phyloP scores from a whole-genome alignment of 768 basidiomycete species.

The Panellus pusillus region DNA sequence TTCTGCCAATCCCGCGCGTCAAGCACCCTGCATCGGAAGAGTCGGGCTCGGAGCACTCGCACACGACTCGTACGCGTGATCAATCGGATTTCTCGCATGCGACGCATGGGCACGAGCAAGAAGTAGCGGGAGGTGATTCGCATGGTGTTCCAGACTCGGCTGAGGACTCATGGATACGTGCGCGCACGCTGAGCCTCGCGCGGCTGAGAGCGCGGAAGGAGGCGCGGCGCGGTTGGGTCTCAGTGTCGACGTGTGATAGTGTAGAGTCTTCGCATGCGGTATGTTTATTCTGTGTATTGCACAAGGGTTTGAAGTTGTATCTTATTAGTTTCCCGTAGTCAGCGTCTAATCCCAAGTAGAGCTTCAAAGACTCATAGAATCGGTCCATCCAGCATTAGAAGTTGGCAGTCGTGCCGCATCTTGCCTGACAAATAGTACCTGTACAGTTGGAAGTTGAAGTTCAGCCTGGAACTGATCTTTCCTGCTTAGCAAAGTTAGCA shows the following conservation, averaged over 20 bases:
- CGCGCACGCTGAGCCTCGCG: slow-evolving; percentile 15
- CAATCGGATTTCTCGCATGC: background rate
- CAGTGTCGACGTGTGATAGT: background rate
- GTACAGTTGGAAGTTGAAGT: too few relatives aligned
- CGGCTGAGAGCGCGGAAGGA: slow-evolving; percentile 16
- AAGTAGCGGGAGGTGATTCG: background rate
- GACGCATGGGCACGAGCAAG: background rate
- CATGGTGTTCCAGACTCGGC: background rate
- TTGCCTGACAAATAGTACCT: too few relatives aligned
- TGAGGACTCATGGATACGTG: slow-evolving; percentile 18
- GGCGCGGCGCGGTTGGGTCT: slow-evolving; percentile 4
- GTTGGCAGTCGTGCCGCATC: too few relatives aligned
- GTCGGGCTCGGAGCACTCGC: too few relatives aligned
- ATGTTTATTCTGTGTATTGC: background rate
- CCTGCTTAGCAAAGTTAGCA: too few relatives aligned
- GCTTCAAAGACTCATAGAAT: too few relatives aligned
- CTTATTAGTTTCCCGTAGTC: too few relatives aligned
- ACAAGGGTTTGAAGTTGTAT: too few relatives aligned
- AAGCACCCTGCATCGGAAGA: background rate
- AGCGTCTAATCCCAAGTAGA: too few relatives aligned
- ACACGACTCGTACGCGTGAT: background rate
- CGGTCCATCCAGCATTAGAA: too few relatives aligned
- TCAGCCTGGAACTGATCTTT: too few relatives aligned
- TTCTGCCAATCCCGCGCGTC: background rate
- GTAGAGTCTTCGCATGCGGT: background rate